phyloP scores from a whole-genome alignment of 75 land plant genomes.

The Selaginella tamariscina region DNA sequence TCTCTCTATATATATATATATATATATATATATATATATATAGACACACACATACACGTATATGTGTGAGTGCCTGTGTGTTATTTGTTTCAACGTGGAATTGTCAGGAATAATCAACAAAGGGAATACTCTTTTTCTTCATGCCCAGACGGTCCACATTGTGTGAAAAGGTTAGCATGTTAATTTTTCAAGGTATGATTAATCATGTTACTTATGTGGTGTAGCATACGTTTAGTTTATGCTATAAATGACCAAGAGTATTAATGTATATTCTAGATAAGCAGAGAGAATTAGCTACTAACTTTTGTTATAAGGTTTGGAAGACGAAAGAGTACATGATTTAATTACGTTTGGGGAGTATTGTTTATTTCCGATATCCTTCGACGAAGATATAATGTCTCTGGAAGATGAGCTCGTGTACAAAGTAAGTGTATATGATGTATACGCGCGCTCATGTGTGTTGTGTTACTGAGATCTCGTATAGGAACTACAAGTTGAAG shows the following conservation, averaged over 20 bases:
- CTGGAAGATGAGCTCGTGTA: slow-evolving; percentile 74
- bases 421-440: slow-evolving; percentile 63
- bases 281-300: too few species aligned
- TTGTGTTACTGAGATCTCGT: background rate
- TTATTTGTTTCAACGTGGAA: too few species aligned
- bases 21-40: too few species aligned
- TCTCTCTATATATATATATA: too few species aligned
- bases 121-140: slow-evolving; percentile 66
- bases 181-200: background rate
- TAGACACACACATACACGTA: too few species aligned
- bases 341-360: slow-evolving; percentile 72
- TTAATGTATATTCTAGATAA: too few species aligned
- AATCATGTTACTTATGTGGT: too few species aligned
- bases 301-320: slow-evolving; percentile 60
- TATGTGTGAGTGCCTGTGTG: too few species aligned
- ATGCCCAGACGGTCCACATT: slow-evolving; percentile 75
- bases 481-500: slow-evolving; percentile 79
- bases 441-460: too few species aligned
- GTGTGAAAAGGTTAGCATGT: slow-evolving; percentile 70
- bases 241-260: too few species aligned
- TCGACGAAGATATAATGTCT: slow-evolving; percentile 94
- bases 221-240: too few species aligned
- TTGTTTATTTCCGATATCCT: slow-evolving; percentile 64
- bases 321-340: slow-evolving; percentile 74
- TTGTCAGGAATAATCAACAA: slow-evolving; percentile 42